These are phyloP conservation scores for Candida sithepensis DNA, from an alignment of 805 yeast genomes.

Conservation along the genomic window DNA sequence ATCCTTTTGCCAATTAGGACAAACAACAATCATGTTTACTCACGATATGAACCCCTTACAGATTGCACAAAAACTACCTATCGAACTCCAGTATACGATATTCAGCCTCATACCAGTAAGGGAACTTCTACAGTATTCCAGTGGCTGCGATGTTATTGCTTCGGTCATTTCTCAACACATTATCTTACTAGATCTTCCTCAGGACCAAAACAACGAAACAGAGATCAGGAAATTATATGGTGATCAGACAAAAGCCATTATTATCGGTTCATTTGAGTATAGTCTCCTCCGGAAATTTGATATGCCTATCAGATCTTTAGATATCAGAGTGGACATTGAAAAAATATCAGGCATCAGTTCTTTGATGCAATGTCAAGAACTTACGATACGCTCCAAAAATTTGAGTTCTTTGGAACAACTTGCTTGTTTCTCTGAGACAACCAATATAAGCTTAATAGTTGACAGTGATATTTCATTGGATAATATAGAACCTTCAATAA, in stretches of 20 bases:
- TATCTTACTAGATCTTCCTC: background rate
- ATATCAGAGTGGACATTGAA: background rate
- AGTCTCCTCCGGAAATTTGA: background rate
- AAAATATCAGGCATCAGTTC: background rate
- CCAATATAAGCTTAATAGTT: background rate
- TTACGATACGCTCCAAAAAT: background rate
- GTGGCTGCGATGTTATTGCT: background rate
- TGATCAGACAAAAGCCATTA: background rate
- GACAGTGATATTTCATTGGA: background rate
- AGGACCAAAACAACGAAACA: background rate
- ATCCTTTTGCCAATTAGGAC: too few relatives aligned
- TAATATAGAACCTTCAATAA: background rate
- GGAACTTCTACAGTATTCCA: background rate
- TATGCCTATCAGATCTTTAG: background rate
- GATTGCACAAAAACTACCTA: background rate
- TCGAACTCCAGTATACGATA: constrained; percentile 1
- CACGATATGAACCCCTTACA: background rate
- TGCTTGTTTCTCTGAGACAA: background rate
- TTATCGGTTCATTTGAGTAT: background rate
- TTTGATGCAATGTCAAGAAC: background rate
- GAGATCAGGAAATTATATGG: background rate
- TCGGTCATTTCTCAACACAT: background rate
- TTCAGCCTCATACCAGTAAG: background rate
- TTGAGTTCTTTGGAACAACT: background rate
- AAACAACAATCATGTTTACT: background rate